Evolutionary conservation across 352 stramenopile species (phyloP).

Genomic region (Peronospora destructor): DNA sequence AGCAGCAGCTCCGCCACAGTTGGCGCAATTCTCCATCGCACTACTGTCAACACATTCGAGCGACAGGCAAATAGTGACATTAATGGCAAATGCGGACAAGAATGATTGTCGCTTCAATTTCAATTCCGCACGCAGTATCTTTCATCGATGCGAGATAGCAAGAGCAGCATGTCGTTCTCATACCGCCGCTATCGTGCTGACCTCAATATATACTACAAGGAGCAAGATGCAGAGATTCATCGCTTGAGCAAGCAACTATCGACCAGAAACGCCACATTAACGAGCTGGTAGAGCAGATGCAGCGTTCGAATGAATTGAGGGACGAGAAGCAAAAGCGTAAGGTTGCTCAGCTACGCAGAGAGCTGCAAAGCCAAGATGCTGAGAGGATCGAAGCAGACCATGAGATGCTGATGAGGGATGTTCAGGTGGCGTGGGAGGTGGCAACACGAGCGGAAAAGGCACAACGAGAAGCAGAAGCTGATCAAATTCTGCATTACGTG

Average conservation of each 20-base stretch:
- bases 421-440: slow-evolving; percentile 1
- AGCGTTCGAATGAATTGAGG: background rate
- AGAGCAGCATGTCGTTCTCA: background rate
- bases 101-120: slow-evolving; percentile 19
- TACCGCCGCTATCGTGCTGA: background rate
- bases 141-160: background rate
- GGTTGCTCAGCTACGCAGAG: slow-evolving; percentile 1
- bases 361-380: slow-evolving; percentile 1
- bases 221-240: slow-evolving; percentile 4
- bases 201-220: background rate
- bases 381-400: slow-evolving; percentile 1
- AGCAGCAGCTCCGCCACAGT: slow-evolving; percentile 4
- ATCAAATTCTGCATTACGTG: slow-evolving; percentile 16
- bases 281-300: slow-evolving; percentile 1
- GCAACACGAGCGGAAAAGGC: slow-evolving; percentile 13
- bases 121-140: background rate
- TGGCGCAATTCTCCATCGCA: background rate
- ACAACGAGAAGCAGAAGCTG: slow-evolving; percentile 17
- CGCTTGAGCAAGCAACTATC: slow-evolving; percentile 1
- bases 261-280: slow-evolving; percentile 4
- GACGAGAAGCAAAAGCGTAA: background rate
- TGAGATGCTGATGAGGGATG: slow-evolving; percentile 7
- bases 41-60: background rate
- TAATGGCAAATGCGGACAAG: background rate
- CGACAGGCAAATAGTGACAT: background rate